Evolutionary conservation across 805 yeast genomes (phyloP).

Genomic region (Kodamaea kaohsiungensis): DNA sequence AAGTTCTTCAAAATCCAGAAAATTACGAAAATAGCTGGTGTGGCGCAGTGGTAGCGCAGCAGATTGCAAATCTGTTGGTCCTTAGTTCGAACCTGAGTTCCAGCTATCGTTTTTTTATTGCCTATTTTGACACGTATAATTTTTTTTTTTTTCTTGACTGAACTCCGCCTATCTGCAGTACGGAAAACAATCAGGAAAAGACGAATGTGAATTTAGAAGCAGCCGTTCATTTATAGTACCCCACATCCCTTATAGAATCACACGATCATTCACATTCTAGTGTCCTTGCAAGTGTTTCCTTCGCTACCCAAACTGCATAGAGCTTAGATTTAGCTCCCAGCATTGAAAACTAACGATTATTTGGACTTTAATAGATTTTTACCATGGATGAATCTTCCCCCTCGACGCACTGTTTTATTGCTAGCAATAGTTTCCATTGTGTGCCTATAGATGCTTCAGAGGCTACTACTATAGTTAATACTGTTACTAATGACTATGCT

Average conservation of each 20-base stretch:
- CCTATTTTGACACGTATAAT: conserved; percentile 1
- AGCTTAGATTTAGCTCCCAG: not conserved
- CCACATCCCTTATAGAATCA: conserved; percentile 1
- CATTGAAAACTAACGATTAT: not conserved
- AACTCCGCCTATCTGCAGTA: conserved; percentile 1
- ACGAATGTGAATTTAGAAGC: conserved; percentile 3
- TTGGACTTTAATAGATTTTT: not conserved
- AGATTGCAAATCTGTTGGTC: conserved; percentile 99
- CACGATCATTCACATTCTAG: conserved; percentile 1
- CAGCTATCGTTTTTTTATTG: conserved; percentile 53
- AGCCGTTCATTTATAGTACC: conserved; percentile 2
- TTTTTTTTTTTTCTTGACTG: not conserved
- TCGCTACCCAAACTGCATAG: not conserved
- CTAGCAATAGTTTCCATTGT: conserved; percentile 27
- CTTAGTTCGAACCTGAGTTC: conserved; percentile 95
- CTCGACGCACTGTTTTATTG: conserved; percentile 27
- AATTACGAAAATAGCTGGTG: conserved; percentile 45
- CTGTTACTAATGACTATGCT: conserved; percentile 13
- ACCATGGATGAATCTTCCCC: conserved; percentile 3
- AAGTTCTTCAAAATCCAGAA: not conserved
- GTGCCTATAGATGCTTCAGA: conserved; percentile 21
- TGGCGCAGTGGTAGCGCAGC: conserved; percentile 99
- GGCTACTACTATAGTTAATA: conserved; percentile 6
- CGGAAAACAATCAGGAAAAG: conserved; percentile 1
- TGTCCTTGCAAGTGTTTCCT: not conserved